Percentiles rank a stretch among this genome's conserved stretches.
phyloP scores from a whole-genome alignment of 1,139 yeast species.

The Yamadazyma conglobata region DNA sequence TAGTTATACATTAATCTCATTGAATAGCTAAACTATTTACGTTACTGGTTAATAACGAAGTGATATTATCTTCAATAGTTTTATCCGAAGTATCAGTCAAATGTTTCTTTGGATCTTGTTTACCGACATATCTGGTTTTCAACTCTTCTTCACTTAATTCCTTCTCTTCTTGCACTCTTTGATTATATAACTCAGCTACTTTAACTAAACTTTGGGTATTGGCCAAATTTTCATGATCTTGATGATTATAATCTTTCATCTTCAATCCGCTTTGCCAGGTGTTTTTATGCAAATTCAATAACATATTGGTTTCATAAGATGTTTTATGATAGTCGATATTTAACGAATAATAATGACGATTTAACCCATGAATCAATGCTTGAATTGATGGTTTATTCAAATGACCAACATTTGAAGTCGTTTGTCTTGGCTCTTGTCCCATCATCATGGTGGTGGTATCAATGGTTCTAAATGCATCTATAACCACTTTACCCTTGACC shows the following conservation, averaged over 20 bases:
- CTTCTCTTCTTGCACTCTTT: constrained; percentile 89
- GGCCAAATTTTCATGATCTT: constrained; percentile 72
- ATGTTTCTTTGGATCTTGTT: constrained; percentile 98
- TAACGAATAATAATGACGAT: constrained; percentile 94
- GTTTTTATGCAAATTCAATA: constrained; percentile 88
- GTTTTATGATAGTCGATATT: constrained; percentile 95
- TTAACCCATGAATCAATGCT: constrained; percentile 94
- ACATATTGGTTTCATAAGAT: constrained; percentile 88
- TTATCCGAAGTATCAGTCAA: constrained; percentile 83
- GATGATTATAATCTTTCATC: constrained; percentile 71
- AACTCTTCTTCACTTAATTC: constrained; percentile 84
- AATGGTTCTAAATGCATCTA: constrained; percentile 95
- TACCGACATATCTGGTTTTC: constrained; percentile 95
- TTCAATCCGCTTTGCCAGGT: constrained; percentile 95
- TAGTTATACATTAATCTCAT: constrained; percentile 21
- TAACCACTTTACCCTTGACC: constrained; percentile 97
- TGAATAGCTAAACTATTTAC: constrained; percentile 83
- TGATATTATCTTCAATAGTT: constrained; percentile 85
- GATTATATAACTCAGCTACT: constrained; percentile 86
- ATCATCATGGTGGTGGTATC: constrained; percentile 86
- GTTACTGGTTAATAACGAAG: constrained; percentile 80
- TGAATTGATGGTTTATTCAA: constrained; percentile 97
- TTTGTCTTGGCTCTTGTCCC: constrained; percentile 97
- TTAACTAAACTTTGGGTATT: constrained; percentile 80
- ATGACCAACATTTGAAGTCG: constrained; percentile 94